Evolutionary conservation across 1,284 basidiomycete species (phyloP), one percentile per base, ranked within the genome.

Genomic region (Sutorius eximius): DNA sequence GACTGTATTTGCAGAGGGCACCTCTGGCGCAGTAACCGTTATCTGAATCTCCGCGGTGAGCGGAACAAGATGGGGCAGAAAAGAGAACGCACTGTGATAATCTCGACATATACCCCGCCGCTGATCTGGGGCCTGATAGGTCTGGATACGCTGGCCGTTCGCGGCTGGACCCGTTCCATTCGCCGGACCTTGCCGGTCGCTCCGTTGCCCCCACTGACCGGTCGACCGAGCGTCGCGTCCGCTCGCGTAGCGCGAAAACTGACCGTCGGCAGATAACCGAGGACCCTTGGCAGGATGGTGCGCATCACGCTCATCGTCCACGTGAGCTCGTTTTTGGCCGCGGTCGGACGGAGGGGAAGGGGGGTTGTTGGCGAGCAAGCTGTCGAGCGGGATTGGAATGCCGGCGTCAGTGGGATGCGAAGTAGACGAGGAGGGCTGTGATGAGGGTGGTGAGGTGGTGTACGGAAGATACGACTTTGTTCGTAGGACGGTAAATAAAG

Each of bases 21-120:
- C 95, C 95, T 29, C 95, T 86, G 49, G 91, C 83, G 67, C 95
- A 98, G 71, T 87, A 97, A 2, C 95, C 93, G 59, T 86, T 86
- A 67, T 94, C 92, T 95, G 62, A 9, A 45, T 11, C 43, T 45
- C 30, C n/a, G 53, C 40, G 52, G 37, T 53, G 51, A 41, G 38
- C 30, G 59, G 34, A 40, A 59, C 49, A 45, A 32, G 13, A 45
- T 41, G 38, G 43, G 44, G 42, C 3, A 12, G 49, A 45, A 53
- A 38, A 27, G 30, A 13, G 27, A 42, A 54, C 13, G 81, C 93
- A 95, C 93, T 90, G 71, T 94, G 86, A 69, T 95, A 96, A 71
- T 96, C 93, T 56, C 88, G 81, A 75, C 93, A 96, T 55, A 89
- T 80, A 10, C 87, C 87, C 59, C 83, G 75, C 59, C 80, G 81